Percentiles rank a stretch among this genome's conserved stretches.
Conservation (phyloP, 305 asterid species). For the Fraxinus paxiana region DNA sequence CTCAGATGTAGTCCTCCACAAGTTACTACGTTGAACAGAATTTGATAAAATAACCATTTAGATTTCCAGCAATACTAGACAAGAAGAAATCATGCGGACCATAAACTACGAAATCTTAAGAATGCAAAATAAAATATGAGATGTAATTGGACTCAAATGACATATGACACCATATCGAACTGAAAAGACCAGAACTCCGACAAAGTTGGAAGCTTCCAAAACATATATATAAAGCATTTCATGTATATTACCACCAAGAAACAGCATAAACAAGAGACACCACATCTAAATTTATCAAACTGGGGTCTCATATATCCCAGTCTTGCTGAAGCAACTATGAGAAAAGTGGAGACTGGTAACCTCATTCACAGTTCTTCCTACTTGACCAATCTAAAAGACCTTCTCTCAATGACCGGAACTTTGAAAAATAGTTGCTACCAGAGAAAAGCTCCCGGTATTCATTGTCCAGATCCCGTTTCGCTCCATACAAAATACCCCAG, state of each 20-base stretch:
- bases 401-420: background rate
- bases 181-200: background rate
- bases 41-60: constrained; percentile 17
- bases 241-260: background rate
- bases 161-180: background rate
- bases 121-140: background rate
- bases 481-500: background rate
- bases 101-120: background rate
- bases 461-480: background rate
- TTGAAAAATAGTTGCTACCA: background rate
- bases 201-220: background rate
- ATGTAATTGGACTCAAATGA: background rate
- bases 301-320: background rate
- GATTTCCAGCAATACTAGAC: constrained; percentile 15
- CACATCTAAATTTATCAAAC: background rate
- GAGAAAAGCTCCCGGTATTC: background rate
- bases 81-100: constrained; percentile 2
- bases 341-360: background rate
- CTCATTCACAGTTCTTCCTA: background rate
- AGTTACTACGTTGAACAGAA: constrained; percentile 47
- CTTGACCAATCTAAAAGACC: background rate
- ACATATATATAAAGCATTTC: background rate
- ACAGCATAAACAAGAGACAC: background rate
- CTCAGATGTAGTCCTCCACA: constrained; percentile 96
- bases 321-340: background rate